Evolutionary conservation across 2,329 filamentous ascomycete genomes (phyloP).

Genomic region (Penicillium glabrum): DNA sequence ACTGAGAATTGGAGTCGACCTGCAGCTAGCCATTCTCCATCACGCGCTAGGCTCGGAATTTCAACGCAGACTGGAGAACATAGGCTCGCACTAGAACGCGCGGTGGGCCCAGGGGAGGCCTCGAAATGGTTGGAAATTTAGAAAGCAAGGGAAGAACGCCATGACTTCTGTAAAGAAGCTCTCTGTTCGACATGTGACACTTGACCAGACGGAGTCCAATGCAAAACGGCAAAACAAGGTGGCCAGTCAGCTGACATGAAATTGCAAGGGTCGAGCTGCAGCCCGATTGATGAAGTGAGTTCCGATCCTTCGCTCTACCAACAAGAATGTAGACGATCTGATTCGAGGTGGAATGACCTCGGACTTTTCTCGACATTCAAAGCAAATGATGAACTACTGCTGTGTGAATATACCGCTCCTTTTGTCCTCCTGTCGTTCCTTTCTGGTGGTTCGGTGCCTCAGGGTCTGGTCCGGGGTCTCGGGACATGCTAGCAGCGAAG

Average conservation of each 20-base stretch:
- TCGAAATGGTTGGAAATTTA: constrained; percentile 8
- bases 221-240: not conserved
- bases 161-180: not conserved
- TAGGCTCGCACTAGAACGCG: constrained; percentile 9
- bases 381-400: not conserved
- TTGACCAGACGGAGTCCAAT: not conserved
- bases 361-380: constrained; percentile 2
- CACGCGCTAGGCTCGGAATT: constrained; percentile 27
- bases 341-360: constrained; percentile 2
- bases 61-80: constrained; percentile 15
- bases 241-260: constrained; percentile 20
- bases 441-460: not conserved
- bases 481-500: not conserved
- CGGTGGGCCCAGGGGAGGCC: not conserved
- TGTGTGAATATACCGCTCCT: not conserved
- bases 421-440: not conserved
- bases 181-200: constrained; percentile 7
- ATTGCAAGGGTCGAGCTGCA: constrained; percentile 14
- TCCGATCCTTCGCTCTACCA: constrained; percentile 4
- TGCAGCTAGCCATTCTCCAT: constrained; percentile 33
- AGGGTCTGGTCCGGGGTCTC: not conserved
- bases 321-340: constrained; percentile 3
- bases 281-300: constrained; percentile 12
- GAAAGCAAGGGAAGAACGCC: not conserved
- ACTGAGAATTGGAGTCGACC: constrained; percentile 1